These are phyloP conservation scores for Monilinia polystroma DNA, from an alignment of 2,329 filamentous ascomycete species.

Conservation along the genomic window DNA sequence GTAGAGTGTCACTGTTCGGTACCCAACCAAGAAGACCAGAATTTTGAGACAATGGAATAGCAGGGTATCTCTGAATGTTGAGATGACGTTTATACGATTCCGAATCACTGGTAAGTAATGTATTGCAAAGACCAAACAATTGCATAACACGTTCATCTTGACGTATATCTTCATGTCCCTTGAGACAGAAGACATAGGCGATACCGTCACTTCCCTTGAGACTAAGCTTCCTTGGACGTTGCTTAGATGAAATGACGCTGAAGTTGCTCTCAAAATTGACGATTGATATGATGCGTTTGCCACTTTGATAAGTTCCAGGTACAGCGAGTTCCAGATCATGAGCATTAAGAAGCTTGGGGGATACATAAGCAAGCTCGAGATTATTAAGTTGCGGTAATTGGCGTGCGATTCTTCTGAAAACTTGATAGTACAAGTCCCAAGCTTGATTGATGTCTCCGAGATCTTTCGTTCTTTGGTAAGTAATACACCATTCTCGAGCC, in stretches of 20 bases:
- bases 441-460: constrained; percentile 95
- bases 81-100: constrained; percentile 97
- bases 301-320: constrained; percentile 89
- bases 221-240: constrained; percentile 85
- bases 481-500: constrained; percentile 91
- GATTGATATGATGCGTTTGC: constrained; percentile 76
- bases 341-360: constrained; percentile 83
- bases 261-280: constrained; percentile 86
- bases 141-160: constrained; percentile 99
- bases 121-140: constrained; percentile 96
- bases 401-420: constrained; percentile 91
- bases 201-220: constrained; percentile 86
- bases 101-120: constrained; percentile 85
- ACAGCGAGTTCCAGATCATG: constrained; percentile 87
- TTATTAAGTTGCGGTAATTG: constrained; percentile 91
- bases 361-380: constrained; percentile 94
- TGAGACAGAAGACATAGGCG: constrained; percentile 84
- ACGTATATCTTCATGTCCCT: constrained; percentile 98
- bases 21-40: constrained; percentile 96
- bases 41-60: constrained; percentile 95
- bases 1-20: constrained; percentile 93
- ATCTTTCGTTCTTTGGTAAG: constrained; percentile 85
- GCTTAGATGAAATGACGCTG: constrained; percentile 93
- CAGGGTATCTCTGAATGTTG: constrained; percentile 92
- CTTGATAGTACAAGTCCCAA: constrained; percentile 98